Evolutionary conservation across 371 early-diverging fungal species (phyloP), one percentile per base, ranked within the genome.

Genomic region (Apophysomyces elegans): DNA sequence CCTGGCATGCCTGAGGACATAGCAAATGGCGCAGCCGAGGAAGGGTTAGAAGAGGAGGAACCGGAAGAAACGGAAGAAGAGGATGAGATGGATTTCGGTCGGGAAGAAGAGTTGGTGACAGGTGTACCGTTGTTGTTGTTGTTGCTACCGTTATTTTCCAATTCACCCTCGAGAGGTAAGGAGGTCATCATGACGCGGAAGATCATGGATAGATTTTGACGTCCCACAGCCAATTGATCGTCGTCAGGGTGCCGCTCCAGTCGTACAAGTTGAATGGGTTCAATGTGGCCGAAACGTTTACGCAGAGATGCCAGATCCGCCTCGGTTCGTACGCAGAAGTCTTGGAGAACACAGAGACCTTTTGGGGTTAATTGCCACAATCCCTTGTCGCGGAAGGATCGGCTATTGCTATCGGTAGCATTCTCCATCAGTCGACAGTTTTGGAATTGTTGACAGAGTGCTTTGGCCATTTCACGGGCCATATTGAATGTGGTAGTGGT

Each of bases 401-500:
- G 73, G 59, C 71, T 84, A 37, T 69, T 73, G 5, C 79, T 74
- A 44, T 88, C 88, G 0, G 75, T 72, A 0, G 85, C 83, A 54
- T 75, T 80, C 57, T 87, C 87, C 63, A 86, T 75, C 32, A 87
- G 47, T 3, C 79, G 77, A 21, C 85, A 84, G 43, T 80, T 82
- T 73, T 82, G 84, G 64, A 88, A 87, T 41, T 85, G 80, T 61
- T 88, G 87, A 54, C 88, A 88, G 4, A 88, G 68, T 26, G 84
- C 83, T 64, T 81, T 83, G 37, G 88, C 87, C 87, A 88, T 86
- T 46, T 87, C 87, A 56, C 80, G 65, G 5, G 81, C 80, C 80
- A 88, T 83, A 16, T 84, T 86, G 63, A 88, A 86, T 7, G 85
- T 86, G 0, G 88, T 88, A 0, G 86, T 88, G 6, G 83, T 83